phyloP scores from a whole-genome alignment of 345 rosid genomes.

The Rhizophora mangle region DNA sequence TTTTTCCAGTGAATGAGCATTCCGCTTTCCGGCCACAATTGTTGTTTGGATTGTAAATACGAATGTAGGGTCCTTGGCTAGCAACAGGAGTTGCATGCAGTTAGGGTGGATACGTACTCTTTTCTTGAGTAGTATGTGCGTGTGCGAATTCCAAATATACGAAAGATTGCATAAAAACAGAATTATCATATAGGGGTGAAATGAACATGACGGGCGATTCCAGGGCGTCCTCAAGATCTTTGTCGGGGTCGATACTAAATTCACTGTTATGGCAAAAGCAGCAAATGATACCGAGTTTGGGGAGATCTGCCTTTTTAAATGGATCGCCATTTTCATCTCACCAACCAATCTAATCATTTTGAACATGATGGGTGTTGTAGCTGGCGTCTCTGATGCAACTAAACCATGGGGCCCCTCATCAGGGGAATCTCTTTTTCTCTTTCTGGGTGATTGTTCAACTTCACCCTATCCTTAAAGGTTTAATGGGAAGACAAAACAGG shows the following conservation, averaged over 20 bases:
- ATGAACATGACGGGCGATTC: constrained; percentile 20
- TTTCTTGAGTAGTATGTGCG: too few species aligned
- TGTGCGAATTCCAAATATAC: too few species aligned
- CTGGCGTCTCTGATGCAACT: constrained; percentile 82
- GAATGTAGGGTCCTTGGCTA: too few species aligned
- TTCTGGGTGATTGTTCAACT: constrained; percentile 94
- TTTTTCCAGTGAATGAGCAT: neutral
- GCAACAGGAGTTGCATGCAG: too few species aligned
- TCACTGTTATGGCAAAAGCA: constrained; percentile 85
- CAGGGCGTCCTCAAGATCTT: constrained; percentile 95
- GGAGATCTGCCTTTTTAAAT: constrained; percentile 88
- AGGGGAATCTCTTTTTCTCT: constrained; percentile 78
- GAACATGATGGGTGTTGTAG: constrained; percentile 89
- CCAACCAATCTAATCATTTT: constrained; percentile 86
- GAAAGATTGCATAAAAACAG: too few species aligned
- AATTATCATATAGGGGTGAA: too few species aligned
- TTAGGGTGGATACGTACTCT: too few species aligned
- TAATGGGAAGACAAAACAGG: constrained; percentile 52
- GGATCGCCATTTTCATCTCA: constrained; percentile 93
- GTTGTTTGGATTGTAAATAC: too few species aligned
- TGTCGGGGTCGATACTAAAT: constrained; percentile 86
- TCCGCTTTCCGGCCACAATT: neutral
- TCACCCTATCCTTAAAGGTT: constrained; percentile 89
- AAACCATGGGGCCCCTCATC: constrained; percentile 87
- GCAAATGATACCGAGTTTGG: constrained; percentile 73